Evolutionary conservation across 352 stramenopile species (phyloP).

Genomic region (Aphanomyces cochlioides): DNA sequence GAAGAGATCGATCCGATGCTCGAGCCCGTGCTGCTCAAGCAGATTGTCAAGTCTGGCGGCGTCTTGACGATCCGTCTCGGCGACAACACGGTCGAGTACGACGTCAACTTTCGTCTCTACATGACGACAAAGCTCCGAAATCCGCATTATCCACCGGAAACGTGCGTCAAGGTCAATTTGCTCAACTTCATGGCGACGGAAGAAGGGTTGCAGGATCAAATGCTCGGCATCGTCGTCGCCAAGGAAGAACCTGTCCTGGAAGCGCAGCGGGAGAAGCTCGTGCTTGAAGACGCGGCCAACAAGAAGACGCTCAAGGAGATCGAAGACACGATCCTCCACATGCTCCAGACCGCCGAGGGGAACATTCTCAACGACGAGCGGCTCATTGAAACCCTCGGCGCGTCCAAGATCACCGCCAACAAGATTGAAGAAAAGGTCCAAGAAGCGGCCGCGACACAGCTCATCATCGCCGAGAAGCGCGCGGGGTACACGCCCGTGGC

Average conservation of each 20-base stretch:
- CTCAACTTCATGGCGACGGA: conserved; percentile 96
- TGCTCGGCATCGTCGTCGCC: conserved; percentile 93
- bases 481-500: conserved; percentile 90
- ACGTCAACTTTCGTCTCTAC: conserved; percentile 90
- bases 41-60: conserved; percentile 87
- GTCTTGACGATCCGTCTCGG: conserved; percentile 89
- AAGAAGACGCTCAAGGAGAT: conserved; percentile 95
- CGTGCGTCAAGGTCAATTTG: conserved; percentile 95
- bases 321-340: conserved; percentile 94
- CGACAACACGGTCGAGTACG: conserved; percentile 93
- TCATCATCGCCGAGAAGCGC: conserved; percentile 90
- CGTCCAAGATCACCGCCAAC: conserved; percentile 91
- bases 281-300: conserved; percentile 92
- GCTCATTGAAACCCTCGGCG: conserved; percentile 91
- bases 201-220: conserved; percentile 94
- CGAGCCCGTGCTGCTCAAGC: conserved; percentile 91
- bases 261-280: conserved; percentile 88
- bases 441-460: conserved; percentile 87
- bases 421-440: conserved; percentile 94
- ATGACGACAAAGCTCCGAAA: conserved; percentile 94
- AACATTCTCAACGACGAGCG: conserved; percentile 96
- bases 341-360: conserved; percentile 89
- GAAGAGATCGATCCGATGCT: conserved; percentile 94
- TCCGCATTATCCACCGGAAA: conserved; percentile 92
- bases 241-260: conserved; percentile 92